These are phyloP conservation scores for Phyllosticta citribraziliensis DNA, from an alignment of 2,329 filamentous ascomycete genomes.

Conservation along the genomic window DNA sequence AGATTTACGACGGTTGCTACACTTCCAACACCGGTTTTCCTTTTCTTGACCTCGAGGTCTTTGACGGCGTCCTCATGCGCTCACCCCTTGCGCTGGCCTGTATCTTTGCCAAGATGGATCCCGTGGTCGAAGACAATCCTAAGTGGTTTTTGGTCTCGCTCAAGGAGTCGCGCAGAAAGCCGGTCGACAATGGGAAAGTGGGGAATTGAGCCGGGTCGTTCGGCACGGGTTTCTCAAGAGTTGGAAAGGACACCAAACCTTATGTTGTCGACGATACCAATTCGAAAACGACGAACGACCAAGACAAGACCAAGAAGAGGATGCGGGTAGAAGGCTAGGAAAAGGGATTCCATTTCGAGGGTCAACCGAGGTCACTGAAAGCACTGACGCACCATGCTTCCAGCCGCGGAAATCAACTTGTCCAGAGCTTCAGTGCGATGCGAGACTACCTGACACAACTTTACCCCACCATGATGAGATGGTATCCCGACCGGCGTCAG, in stretches of 20 bases:
- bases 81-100: conserved; percentile 5
- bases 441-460: not conserved
- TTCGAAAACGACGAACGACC: not conserved
- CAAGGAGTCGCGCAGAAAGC: not conserved
- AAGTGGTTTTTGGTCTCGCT: conserved; percentile 7
- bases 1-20: conserved; percentile 10
- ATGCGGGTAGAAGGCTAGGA: not conserved
- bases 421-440: not conserved
- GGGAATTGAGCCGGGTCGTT: not conserved
- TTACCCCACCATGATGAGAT: not conserved
- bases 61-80: conserved; percentile 5
- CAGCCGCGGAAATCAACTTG: not conserved
- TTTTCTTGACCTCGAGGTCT: conserved; percentile 8
- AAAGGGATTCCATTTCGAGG: not conserved
- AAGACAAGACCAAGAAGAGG: not conserved
- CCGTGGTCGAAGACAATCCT: conserved; percentile 5
- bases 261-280: not conserved
- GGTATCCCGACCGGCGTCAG: not conserved
- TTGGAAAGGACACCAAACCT: not conserved
- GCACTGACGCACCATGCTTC: not conserved
- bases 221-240: not conserved
- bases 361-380: not conserved
- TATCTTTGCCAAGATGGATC: conserved; percentile 5
- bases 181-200: not conserved
- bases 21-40: conserved; percentile 7